A percentile compares a stretch with the other conserved stretches of the same genome.
These are phyloP conservation scores for Ceriops tagal DNA, from an alignment of 345 rosid species.

Conservation along the genomic window DNA sequence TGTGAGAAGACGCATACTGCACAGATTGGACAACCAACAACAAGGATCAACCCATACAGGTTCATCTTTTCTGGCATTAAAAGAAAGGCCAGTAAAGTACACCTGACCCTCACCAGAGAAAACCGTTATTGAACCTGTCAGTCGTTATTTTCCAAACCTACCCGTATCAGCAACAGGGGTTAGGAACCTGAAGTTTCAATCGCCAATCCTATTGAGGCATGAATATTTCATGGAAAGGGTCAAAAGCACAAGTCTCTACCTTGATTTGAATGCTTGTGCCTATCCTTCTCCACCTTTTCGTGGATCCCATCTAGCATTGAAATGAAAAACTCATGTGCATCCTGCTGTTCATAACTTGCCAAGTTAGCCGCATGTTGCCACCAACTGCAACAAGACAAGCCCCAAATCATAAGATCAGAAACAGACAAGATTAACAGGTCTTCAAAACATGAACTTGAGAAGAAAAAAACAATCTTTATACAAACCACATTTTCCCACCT, in stretches of 20 bases:
- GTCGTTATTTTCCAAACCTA: background rate
- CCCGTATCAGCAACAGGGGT: too few relatives aligned
- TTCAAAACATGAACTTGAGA: background rate
- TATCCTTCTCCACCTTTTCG: constrained; percentile 68
- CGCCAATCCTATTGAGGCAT: background rate
- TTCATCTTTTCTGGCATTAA: too few relatives aligned
- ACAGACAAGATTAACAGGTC: background rate
- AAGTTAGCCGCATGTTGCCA: constrained; percentile 83
- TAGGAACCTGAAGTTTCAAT: background rate
- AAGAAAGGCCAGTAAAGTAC: too few relatives aligned
- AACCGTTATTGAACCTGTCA: background rate
- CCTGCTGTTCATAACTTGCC: constrained; percentile 88
- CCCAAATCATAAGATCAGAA: constrained; percentile 9
- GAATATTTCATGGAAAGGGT: background rate
- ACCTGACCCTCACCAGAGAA: too few relatives aligned
- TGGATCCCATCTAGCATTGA: constrained; percentile 83
- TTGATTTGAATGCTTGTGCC: constrained; percentile 31
- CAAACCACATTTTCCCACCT: constrained; percentile 35
- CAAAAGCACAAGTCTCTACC: constrained; percentile 30
- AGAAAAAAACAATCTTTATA: background rate
- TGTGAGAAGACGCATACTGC: too few relatives aligned
- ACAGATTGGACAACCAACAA: background rate
- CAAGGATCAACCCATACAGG: too few relatives aligned
- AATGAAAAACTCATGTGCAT: constrained; percentile 94
- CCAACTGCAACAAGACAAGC: constrained; percentile 54